A percentile compares a stretch with the other conserved stretches of the same genome.
These are phyloP conservation scores for Rhizophora mangle DNA, from an alignment of 345 rosid genomes.

Conservation along the genomic window DNA sequence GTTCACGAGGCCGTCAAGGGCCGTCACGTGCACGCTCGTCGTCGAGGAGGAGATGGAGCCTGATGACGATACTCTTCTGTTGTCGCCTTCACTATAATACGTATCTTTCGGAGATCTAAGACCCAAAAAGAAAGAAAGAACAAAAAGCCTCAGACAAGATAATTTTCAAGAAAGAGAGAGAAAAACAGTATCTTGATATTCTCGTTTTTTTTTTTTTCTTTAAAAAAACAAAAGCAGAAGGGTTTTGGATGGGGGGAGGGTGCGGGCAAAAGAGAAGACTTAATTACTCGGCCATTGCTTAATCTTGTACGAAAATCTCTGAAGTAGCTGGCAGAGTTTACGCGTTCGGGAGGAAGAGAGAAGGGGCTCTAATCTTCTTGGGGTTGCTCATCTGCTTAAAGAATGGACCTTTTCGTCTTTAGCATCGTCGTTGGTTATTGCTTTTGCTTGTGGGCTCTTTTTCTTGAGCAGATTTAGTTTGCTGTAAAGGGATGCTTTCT, in stretches of 20 bases:
- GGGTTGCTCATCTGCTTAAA: not conserved
- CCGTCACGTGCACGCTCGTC: slow-evolving; percentile 91
- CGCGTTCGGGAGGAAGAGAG: not conserved
- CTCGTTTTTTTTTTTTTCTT: too few relatives aligned
- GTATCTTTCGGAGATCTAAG: slow-evolving; percentile 61
- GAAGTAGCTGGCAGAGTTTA: not conserved
- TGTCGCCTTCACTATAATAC: slow-evolving; percentile 16
- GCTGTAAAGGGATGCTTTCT: too few relatives aligned
- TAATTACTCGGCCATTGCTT: slow-evolving; percentile 47
- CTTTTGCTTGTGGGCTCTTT: not conserved
- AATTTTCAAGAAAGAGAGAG: not conserved
- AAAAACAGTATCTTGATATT: not conserved
- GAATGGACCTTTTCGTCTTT: not conserved
- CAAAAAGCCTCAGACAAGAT: not conserved
- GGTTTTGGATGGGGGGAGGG: too few relatives aligned
- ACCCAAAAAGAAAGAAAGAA: not conserved
- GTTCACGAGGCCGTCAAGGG: slow-evolving; percentile 91
- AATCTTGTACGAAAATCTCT: slow-evolving; percentile 3
- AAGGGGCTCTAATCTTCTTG: not conserved
- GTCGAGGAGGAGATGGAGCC: slow-evolving; percentile 41
- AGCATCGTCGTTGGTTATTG: too few relatives aligned
- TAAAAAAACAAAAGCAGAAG: not conserved
- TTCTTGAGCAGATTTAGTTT: not conserved
- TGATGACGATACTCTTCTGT: slow-evolving; percentile 28
- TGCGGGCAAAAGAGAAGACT: not conserved